Evolutionary conservation across 148 eudicot genomes (phyloP).

Genomic region (Chenopodium formosanum): DNA sequence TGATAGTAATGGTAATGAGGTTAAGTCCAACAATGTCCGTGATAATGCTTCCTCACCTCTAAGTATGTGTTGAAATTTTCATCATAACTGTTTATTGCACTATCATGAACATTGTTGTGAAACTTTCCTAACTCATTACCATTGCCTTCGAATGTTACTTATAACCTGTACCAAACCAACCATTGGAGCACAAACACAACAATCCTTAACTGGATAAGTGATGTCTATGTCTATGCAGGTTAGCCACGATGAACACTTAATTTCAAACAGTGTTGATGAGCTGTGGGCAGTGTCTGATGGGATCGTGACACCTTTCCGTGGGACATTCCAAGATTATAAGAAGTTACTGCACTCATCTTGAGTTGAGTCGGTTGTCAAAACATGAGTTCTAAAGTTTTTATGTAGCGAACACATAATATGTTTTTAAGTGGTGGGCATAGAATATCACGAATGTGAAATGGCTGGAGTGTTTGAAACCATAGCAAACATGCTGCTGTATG

Average conservation of each 20-base stretch:
- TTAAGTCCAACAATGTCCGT: background rate
- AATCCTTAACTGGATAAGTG: slow-evolving; percentile 10
- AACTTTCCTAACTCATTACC: background rate
- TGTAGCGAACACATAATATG: too few species aligned
- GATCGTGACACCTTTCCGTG: slow-evolving; percentile 68
- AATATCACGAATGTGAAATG: background rate
- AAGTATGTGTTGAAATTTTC: background rate
- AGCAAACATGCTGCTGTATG: too few species aligned
- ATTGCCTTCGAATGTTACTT: background rate
- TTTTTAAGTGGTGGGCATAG: background rate
- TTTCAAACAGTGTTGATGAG: slow-evolving; percentile 96
- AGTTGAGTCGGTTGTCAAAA: background rate
- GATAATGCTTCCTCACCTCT: background rate
- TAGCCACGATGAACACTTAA: slow-evolving; percentile 96
- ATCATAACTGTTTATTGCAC: background rate
- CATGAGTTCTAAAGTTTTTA: background rate
- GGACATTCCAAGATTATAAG: slow-evolving; percentile 95
- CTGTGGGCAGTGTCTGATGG: slow-evolving; percentile 96
- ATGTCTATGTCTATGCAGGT: slow-evolving; percentile 50
- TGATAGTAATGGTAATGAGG: background rate
- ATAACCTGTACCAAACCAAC: background rate
- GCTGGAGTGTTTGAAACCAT: background rate
- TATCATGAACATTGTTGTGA: background rate
- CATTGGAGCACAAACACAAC: background rate
- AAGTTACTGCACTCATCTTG: slow-evolving; percentile 63